Conservation (phyloP, 805 yeast genomes). For the Pichia exigua region DNA sequence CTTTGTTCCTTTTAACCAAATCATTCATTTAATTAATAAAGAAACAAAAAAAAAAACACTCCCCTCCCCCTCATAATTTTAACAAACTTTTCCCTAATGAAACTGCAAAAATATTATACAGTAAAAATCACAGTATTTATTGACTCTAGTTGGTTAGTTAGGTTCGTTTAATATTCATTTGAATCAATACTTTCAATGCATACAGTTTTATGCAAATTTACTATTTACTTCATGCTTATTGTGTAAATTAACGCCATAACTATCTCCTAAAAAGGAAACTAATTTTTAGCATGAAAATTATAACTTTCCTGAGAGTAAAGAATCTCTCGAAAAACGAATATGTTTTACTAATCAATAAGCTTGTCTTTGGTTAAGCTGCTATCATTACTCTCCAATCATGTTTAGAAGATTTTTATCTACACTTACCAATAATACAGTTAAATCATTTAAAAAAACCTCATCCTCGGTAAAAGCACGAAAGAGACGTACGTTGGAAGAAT, state of each 20-base stretch:
- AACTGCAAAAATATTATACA: no score
- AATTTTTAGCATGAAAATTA: not conserved
- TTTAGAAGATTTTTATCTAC: not conserved
- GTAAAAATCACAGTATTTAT: no score
- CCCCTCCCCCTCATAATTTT: no score
- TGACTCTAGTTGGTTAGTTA: no score
- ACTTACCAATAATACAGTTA: constrained; percentile 7
- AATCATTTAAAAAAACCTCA: not conserved
- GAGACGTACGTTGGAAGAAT: constrained; percentile 7
- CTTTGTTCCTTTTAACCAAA: no score
- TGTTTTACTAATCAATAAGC: not conserved
- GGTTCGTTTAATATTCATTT: no score
- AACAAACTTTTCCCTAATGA: no score
- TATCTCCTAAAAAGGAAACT: not conserved
- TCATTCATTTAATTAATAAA: no score
- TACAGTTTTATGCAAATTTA: no score
- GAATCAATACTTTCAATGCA: no score
- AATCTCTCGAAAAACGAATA: not conserved
- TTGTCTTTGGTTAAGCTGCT: not conserved
- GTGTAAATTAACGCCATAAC: not conserved
- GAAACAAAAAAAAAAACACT: no score
- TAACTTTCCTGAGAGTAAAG: not conserved
- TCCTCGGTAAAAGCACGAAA: not conserved
- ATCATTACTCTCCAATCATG: not conserved
- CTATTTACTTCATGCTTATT: no score